Percentiles rank a stretch among this genome's conserved stretches.
Conservation (phyloP, 2,329 filamentous ascomycete genomes). For the Paecilomyces sp. region DNA sequence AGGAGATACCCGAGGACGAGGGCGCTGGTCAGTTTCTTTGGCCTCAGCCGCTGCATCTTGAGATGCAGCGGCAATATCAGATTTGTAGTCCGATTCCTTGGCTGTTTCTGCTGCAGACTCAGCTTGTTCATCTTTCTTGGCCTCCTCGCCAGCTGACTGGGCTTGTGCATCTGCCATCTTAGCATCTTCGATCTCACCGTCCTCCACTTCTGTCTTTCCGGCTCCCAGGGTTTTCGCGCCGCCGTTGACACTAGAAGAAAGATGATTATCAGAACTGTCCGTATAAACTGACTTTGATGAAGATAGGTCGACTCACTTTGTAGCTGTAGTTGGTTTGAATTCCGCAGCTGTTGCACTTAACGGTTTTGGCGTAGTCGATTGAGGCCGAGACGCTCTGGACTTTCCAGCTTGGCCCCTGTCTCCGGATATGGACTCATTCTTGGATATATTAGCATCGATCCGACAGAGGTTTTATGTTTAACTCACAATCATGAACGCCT, state of each 20-base stretch:
- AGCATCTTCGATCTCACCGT: slow-evolving; percentile 41
- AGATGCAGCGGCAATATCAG: background rate
- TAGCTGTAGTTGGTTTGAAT: slow-evolving; percentile 27
- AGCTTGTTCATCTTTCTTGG: background rate
- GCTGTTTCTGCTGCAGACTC: background rate
- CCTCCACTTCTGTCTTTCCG: slow-evolving; percentile 33
- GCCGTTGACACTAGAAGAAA: slow-evolving; percentile 19
- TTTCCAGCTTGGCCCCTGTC: slow-evolving; percentile 19
- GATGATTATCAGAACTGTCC: slow-evolving; percentile 12
- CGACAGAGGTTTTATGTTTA: slow-evolving; percentile 11
- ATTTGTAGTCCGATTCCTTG: background rate
- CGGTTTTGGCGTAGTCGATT: slow-evolving; percentile 24
- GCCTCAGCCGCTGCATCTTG: background rate
- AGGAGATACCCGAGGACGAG: slow-evolving; percentile 8
- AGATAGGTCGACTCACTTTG: slow-evolving; percentile 26
- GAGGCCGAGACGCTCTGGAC: slow-evolving; percentile 17
- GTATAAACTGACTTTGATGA: background rate
- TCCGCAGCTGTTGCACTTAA: slow-evolving; percentile 36
- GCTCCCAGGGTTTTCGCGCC: slow-evolving; percentile 14
- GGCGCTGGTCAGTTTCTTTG: slow-evolving; percentile 11
- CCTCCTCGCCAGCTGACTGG: slow-evolving; percentile 4
- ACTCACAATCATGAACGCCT: slow-evolving; percentile 36
- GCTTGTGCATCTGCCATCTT: slow-evolving; percentile 30
- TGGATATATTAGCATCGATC: slow-evolving; percentile 12
- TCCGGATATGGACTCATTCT: slow-evolving; percentile 16